Conservation (phyloP, 495 filamentous ascomycete species). For the Podospora anserina region DNA sequence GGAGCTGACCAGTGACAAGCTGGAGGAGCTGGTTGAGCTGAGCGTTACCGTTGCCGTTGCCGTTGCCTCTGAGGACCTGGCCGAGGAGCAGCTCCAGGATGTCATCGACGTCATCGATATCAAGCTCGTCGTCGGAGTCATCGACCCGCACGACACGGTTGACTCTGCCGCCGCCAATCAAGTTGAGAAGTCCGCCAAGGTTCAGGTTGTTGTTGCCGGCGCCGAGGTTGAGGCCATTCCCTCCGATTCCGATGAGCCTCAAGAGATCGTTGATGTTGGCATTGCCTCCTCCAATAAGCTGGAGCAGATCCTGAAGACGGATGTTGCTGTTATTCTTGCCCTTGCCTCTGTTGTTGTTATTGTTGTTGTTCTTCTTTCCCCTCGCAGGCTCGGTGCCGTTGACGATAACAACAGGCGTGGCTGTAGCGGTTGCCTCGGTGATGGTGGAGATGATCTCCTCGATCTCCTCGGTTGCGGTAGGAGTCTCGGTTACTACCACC, state of each 20-base stretch:
- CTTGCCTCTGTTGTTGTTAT: background rate
- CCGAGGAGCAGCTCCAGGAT: background rate
- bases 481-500: background rate
- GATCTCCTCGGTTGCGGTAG: background rate
- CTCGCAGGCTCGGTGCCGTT: background rate
- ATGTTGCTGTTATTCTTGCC: background rate
- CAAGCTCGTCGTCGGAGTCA: background rate
- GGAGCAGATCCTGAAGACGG: conserved; percentile 1
- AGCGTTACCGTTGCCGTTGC: background rate
- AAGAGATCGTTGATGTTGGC: background rate
- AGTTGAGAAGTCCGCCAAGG: background rate
- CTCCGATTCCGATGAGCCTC: background rate
- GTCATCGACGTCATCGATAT: background rate
- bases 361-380: background rate
- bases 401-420: background rate
- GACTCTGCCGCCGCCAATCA: background rate
- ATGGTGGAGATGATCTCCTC: conserved; percentile 1
- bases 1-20: background rate
- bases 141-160: background rate
- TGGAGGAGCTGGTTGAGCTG: conserved; percentile 3
- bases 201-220: background rate
- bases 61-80: background rate
- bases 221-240: background rate
- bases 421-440: background rate
- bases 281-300: conserved; percentile 2